Percentiles rank a stretch among this genome's conserved stretches.
phyloP scores from a whole-genome alignment of 306 rosid species.

The Prunus persica region DNA sequence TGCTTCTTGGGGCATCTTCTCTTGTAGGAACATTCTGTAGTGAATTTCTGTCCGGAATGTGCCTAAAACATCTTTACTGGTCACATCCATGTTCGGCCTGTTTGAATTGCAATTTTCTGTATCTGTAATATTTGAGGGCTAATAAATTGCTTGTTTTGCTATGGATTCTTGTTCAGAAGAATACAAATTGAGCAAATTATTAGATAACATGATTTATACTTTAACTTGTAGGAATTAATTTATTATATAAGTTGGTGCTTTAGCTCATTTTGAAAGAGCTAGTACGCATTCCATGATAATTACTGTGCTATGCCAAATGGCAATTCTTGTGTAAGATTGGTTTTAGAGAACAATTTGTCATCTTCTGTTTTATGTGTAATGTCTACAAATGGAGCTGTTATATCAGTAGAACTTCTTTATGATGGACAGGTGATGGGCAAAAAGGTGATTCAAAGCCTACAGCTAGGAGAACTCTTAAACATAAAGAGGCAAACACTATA shows the following conservation, averaged over 20 bases:
- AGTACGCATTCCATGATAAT: not conserved
- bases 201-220: not conserved
- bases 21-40: not conserved
- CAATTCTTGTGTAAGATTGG: not conserved
- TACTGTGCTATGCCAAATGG: not conserved
- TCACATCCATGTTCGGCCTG: not conserved
- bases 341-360: not conserved
- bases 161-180: not conserved
- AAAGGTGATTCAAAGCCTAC: slow-evolving; percentile 29
- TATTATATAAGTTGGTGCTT: not conserved
- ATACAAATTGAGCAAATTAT: not conserved
- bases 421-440: slow-evolving; percentile 36
- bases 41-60: not conserved
- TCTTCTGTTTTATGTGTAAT: not conserved
- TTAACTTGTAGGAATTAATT: not conserved
- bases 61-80: not conserved
- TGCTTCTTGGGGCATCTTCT: not conserved
- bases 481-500: slow-evolving; percentile 31
- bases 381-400: not conserved
- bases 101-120: not conserved
- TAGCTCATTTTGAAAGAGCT: not conserved
- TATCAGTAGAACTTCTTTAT: not conserved
- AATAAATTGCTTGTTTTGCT: not conserved
- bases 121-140: not conserved
- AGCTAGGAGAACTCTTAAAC: slow-evolving; percentile 27